Percentiles rank a stretch among this genome's conserved stretches.
phyloP scores from a whole-genome alignment of 371 early-diverging fungal species.

The Mucor piriformis region DNA sequence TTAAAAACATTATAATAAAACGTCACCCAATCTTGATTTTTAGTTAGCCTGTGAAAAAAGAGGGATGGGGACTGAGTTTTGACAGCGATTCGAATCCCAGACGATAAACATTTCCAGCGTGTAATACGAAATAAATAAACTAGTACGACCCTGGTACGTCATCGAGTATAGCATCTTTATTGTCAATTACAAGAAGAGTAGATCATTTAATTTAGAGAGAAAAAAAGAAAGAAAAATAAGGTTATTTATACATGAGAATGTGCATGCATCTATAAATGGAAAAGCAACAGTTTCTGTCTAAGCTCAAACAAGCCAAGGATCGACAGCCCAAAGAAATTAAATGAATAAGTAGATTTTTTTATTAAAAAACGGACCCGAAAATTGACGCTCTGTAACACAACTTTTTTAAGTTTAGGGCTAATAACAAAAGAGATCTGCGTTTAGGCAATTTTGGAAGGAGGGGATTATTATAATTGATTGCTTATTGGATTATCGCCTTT shows the following conservation, averaged over 20 bases:
- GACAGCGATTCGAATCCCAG: too few relatives aligned
- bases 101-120: conserved; percentile 5
- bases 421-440: conserved; percentile 13
- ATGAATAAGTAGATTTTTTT: conserved; percentile 16
- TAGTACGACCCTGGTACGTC: conserved; percentile 8
- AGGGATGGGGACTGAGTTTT: too few relatives aligned
- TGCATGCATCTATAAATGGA: too few relatives aligned
- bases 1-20: background rate
- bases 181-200: too few relatives aligned
- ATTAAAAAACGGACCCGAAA: conserved; percentile 17
- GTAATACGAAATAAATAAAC: conserved; percentile 3
- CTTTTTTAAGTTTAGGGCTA: background rate
- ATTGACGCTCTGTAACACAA: background rate
- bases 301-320: too few relatives aligned
- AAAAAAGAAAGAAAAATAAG: too few relatives aligned
- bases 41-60: too few relatives aligned
- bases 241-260: too few relatives aligned
- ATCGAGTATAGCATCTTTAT: background rate
- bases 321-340: background rate
- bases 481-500: conserved; percentile 25
- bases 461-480: conserved; percentile 3
- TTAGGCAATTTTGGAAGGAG: background rate
- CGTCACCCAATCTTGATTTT: too few relatives aligned
- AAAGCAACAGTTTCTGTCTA: too few relatives aligned
- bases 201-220: too few relatives aligned